A percentile compares a stretch with the other conserved stretches of the same genome.
These are phyloP conservation scores for Penicillium parvum DNA, from an alignment of 495 filamentous ascomycete genomes.

Conservation along the genomic window DNA sequence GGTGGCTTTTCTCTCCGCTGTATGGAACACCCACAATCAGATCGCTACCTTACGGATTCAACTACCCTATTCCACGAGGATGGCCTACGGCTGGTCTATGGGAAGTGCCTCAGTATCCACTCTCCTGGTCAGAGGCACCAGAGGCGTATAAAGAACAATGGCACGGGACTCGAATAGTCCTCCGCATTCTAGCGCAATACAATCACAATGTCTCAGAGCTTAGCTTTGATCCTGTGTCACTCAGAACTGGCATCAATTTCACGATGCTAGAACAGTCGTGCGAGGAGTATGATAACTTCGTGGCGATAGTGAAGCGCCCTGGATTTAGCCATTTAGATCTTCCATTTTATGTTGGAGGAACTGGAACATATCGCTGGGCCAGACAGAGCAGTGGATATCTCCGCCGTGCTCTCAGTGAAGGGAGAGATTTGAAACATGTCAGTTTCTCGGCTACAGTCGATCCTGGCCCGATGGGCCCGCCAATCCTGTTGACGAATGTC, in stretches of 20 bases:
- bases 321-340: slow-evolving; percentile 8
- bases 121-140: slow-evolving; percentile 4
- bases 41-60: slow-evolving; percentile 18
- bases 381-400: slow-evolving; percentile 2
- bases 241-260: slow-evolving; percentile 12
- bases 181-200: slow-evolving; percentile 4
- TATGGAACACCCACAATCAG: slow-evolving; percentile 25
- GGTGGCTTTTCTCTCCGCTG: slow-evolving; percentile 14
- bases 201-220: slow-evolving; percentile 10
- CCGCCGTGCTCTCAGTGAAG: neutral
- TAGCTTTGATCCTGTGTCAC: slow-evolving; percentile 7
- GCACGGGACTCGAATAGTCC: slow-evolving; percentile 9
- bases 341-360: slow-evolving; percentile 3
- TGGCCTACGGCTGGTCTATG: slow-evolving; percentile 10
- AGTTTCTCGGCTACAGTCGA: slow-evolving; percentile 5
- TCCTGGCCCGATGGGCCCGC: neutral
- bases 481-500: slow-evolving; percentile 1
- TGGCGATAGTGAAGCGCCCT: slow-evolving; percentile 4
- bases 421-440: slow-evolving; percentile 2
- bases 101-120: neutral
- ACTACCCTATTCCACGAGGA: slow-evolving; percentile 18
- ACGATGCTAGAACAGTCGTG: slow-evolving; percentile 13
- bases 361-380: slow-evolving; percentile 6
- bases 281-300: slow-evolving; percentile 10
- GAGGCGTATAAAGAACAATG: slow-evolving; percentile 10